Conservation (phyloP, 495 filamentous ascomycete species). For the Baudoinia panamericana region DNA sequence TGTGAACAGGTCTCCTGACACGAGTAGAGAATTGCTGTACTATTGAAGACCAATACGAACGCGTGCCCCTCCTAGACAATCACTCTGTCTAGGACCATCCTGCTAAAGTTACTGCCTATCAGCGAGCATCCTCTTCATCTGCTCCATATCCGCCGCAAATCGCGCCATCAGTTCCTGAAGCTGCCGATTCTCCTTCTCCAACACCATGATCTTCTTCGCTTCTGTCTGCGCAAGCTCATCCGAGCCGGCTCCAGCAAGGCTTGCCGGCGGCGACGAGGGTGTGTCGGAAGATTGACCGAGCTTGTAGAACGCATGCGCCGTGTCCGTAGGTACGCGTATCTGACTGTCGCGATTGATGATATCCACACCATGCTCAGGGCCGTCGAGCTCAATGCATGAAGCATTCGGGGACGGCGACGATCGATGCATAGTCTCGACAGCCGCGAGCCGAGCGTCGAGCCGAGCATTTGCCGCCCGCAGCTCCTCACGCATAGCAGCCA, state of each 20-base stretch:
- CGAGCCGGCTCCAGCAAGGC: neutral
- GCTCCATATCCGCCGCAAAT: conserved; percentile 12
- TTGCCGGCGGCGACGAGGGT: neutral
- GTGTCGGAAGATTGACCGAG: neutral
- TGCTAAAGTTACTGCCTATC: no score
- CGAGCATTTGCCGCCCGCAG: conserved; percentile 8
- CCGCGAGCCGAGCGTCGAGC: conserved; percentile 9
- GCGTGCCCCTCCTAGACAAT: no score
- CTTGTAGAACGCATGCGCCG: conserved; percentile 15
- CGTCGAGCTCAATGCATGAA: neutral
- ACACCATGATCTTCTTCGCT: conserved; percentile 6
- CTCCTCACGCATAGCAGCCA: conserved; percentile 11
- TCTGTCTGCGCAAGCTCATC: neutral
- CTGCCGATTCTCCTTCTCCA: conserved; percentile 7
- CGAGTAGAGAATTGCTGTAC: no score
- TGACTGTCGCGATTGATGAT: neutral
- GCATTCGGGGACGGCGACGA: neutral
- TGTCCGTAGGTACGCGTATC: conserved; percentile 4
- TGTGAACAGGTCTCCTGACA: no score
- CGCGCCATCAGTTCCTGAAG: conserved; percentile 11
- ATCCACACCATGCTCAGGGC: neutral
- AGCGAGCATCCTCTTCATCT: conserved; percentile 8
- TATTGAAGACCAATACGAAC: no score
- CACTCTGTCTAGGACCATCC: no score
- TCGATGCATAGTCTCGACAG: conserved; percentile 5